Evolutionary conservation across 1,284 basidiomycete species (phyloP), one percentile per base, ranked within the genome.

Genomic region (Naganishia liquefaciens): DNA sequence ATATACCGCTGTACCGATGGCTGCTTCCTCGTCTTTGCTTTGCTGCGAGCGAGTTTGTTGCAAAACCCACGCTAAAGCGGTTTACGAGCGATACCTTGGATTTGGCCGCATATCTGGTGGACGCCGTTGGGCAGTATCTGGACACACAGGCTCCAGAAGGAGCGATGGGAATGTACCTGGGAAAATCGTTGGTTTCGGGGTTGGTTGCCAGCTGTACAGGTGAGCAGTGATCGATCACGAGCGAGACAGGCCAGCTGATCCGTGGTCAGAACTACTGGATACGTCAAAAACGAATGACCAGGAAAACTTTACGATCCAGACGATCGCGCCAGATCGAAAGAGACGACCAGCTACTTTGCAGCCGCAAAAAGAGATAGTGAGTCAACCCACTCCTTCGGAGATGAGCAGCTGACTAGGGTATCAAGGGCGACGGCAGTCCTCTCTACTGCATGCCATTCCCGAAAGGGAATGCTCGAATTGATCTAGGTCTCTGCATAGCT

Each of bases 1-100:
- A 64, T 23, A 37, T 69, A 2, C 76, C 74, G 0, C 68, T 77
- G 25, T 79, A 74, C 65, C 70, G 74, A 44, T 77, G 74, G 73
- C 63, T 79, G 28, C 46, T 78, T 6, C 74, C 76, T 0, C 66
- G 75, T 15, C 54, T 78, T 7, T 66, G 76, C 10, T 60, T 71
- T 19, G 75, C 73, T 10, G 72, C 74, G 4, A 64, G 64, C 5
- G 58, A 61, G 25, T 69, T 70, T 13, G 63, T 65, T 15, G 58
- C 64, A 2, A n/a, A 63, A 9, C 55, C 63, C 0, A 61, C 60
- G 7, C 50, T 62, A 2, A 54, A 53, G 9, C 43, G 17, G 6
- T 66, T 72, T 10, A 63, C 67, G 11, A 39, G 65, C 7, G 60
- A 64, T 3, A 54, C 70, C 2, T 46, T 64, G 37, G 68, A 70